Percentiles rank a stretch among this genome's conserved stretches.
Evolutionary conservation across 345 rosid species (phyloP).

Genomic region (Rubroshorea leprosula): DNA sequence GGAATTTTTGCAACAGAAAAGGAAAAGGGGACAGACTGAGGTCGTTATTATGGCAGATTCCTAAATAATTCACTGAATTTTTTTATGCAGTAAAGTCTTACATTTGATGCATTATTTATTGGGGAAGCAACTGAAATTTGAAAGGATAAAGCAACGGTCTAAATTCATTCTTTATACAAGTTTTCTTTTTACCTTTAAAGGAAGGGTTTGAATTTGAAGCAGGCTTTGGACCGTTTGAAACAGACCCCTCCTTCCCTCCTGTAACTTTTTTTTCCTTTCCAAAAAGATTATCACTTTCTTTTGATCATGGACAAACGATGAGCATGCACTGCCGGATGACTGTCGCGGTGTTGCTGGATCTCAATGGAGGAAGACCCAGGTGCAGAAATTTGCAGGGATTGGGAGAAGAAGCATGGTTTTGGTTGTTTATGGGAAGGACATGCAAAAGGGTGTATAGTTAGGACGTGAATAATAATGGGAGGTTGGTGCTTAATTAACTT

Average conservation of each 20-base stretch:
- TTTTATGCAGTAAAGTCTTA: conserved; percentile 9
- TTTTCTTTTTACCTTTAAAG: conserved; percentile 36
- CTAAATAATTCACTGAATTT: conserved; percentile 23
- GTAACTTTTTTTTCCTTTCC: conserved; percentile 13
- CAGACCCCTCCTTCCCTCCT: conserved; percentile 33
- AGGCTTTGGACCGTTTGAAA: conserved; percentile 26
- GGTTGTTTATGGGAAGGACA: too few relatives aligned
- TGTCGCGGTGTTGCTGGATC: neutral
- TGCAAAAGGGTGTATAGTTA: too few relatives aligned
- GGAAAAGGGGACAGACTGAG: conserved; percentile 34
- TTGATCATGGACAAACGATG: conserved; percentile 7
- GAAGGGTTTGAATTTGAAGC: conserved; percentile 41
- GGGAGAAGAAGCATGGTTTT: too few relatives aligned
- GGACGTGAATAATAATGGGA: too few relatives aligned
- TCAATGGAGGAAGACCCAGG: conserved; percentile 18
- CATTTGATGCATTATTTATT: conserved; percentile 9
- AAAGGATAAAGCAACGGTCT: conserved; percentile 53
- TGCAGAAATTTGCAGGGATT: conserved; percentile 10
- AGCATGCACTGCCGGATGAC: conserved; percentile 14
- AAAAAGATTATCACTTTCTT: conserved; percentile 15
- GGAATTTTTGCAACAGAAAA: conserved; percentile 37
- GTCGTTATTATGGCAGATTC: conserved; percentile 37
- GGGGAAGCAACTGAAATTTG: conserved; percentile 23
- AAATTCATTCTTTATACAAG: conserved; percentile 12
- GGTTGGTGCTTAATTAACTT: too few relatives aligned